Base-by-base conservation (phyloP, 2,329 filamentous ascomycete genomes). In the Ophiocordyceps robertsii region DNA sequence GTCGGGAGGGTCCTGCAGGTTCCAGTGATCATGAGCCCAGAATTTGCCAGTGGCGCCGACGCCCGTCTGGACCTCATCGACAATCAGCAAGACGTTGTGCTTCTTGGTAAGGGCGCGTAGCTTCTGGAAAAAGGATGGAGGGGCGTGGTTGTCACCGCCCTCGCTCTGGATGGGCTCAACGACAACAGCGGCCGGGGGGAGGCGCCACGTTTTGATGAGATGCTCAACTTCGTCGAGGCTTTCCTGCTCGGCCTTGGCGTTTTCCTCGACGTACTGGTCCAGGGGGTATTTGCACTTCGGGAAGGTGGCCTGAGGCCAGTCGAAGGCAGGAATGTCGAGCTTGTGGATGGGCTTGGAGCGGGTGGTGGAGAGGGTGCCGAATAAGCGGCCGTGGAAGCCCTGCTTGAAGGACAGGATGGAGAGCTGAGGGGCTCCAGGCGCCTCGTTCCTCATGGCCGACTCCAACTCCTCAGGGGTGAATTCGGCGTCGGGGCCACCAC, bases 21-120 rank as follows among this genome's bases (percentile, higher is more conserved):
- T 74, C 88, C 88, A 95, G 78, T 95, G 89, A 56, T 95, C 87
- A 69, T 95, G 89, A 9, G 89, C 88, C 88, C 88, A 95, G 78
- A 95, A 94, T 63, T 85, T 88, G 54, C 88, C 88, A 0, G 88
- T 95, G 33, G 89, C 87, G 53, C 89, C 89, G 24, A 95, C 82
- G 59, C 88, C 89, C 7, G 88, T 95, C 68, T 95, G 88, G 11
- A 95, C 88, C 67, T 95, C 88, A 60, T 95, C 88, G 49, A 93
- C 88, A 57, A 95, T 95, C 62, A 95, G 70, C 44, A 93, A 77
- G 29, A 94, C 75, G 52, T 80, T 73, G 67, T 87, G 77, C 62
- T 80, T 81, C 59, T 77, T 75, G 33, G 88, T 94, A 47, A 95
- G 63, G 37, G 78, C 82, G 46, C 88, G 84, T 41, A 95, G 77